Base-by-base conservation (phyloP, 495 filamentous ascomycete genomes). In the Daldinia grandis region DNA sequence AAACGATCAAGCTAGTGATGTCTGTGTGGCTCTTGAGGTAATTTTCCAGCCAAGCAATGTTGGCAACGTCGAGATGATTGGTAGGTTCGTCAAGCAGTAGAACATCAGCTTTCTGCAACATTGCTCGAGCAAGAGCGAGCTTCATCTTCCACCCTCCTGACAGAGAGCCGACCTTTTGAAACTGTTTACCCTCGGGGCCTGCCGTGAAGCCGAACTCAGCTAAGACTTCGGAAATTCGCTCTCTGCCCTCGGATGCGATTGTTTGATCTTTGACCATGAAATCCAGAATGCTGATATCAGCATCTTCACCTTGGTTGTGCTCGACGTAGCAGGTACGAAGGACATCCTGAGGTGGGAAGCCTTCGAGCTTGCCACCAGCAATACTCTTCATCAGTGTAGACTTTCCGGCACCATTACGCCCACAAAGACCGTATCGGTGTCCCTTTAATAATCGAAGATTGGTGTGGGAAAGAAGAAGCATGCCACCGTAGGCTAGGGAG, bases 61-160 rank as follows among this genome's bases (percentile, higher is more conserved):
- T 99, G 66, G 90, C 91, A 73, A 98, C 94, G 79, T 99, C 95
- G 72, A 99, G 83, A 79, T 99, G 95, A 85, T 99, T 99, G 77
- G 95, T 99, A 78, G 95, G 95, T 89, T 99, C 95, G 86, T 99
- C 95, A 31, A 99, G 88, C 35, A 99, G 82, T 37, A 99, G 84
- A 44, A 99, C 95, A 80, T 99, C 95, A 37, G 95, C 95, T 77
- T 90, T 92, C 86, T 92, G 91, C 69, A 99, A 86, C 95, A 99
- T 98, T 66, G 95, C 95, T 74, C 95, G 88, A 58, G 96, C 95
- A 73, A 99, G 84, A 62, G 95, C 95, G 61, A 99, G 83, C 88
- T 99, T 99, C 95, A 99, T 99, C 88, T 99, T 98, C 95, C 95
- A 99, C 75, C 95, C 95, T 78, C 95, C 95, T n/a, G 95, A 99